Evolutionary conservation across 116 monocot genomes (phyloP), one percentile per base, ranked within the genome.

Genomic region (Zostera marina): DNA sequence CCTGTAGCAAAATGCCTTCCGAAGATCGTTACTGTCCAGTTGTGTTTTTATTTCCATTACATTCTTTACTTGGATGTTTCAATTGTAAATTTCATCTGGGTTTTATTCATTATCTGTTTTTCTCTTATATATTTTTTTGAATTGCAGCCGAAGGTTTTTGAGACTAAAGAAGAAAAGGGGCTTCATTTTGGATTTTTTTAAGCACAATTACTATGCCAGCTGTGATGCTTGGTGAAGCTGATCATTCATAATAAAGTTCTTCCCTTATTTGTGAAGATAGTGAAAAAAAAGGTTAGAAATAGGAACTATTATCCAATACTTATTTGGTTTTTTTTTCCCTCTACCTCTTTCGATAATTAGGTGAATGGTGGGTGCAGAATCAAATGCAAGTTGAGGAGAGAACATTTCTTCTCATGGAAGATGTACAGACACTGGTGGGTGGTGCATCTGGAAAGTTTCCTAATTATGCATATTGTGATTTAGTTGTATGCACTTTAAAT

Each of bases 321-420:
- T n/a, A n/a, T n/a, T 32, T 32, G 2, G 32, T 0, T 43, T 22
- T 54, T n/a, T 54, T 0, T 1, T 1, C 19, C 9, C 0, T 54
- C 8, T 53, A 11, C 11, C 7, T 32, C 54, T 24, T 55, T 32
- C 17, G 19, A 51, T 51, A 21, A 19, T 51, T 19, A 16, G 32
- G 4, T 65, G 22, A 13, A 22, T 67, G 32, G 42, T 76, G 12
- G n/a, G n/a, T n/a, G n/a, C 86, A 98, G 98, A 77, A 79, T 59
- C 78, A 98, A 46, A 70, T 80, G 16, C 98, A 83, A 38, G 90
- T 98, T 41, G 69, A 86, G 16, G 90, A 98, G 69, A 90, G 81
- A 52, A 81, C 86, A 68, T 98, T 98, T 75, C 98, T 98, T 65
- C 79, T 98, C 58, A 54, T 98, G 19, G 98, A 98, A 75, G 98